Percentiles rank a stretch among this genome's conserved stretches.
phyloP scores from a whole-genome alignment of 176 grass and related monocot species.

The Hsuehochloa calcarea region DNA sequence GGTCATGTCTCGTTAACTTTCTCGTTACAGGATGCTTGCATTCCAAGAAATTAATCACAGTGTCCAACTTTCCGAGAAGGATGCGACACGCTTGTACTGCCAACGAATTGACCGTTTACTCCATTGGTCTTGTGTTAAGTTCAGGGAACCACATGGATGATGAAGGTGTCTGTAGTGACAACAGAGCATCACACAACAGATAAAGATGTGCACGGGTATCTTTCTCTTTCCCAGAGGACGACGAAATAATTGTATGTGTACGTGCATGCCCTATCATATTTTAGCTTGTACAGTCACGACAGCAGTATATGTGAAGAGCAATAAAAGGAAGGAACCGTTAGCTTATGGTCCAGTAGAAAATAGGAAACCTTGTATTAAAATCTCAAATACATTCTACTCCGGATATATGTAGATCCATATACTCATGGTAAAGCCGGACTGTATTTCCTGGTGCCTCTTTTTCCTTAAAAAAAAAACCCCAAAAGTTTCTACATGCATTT shows the following conservation, averaged over 20 bases:
- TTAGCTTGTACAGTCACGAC: no score
- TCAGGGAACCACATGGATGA: constrained; percentile 38
- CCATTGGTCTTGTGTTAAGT: background rate
- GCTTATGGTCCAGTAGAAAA: no score
- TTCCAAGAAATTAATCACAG: constrained; percentile 28
- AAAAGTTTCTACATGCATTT: background rate
- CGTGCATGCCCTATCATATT: background rate
- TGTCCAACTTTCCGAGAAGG: constrained; percentile 27
- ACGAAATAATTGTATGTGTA: constrained; percentile 2
- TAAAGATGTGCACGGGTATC: constrained; percentile 20
- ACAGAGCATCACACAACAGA: constrained; percentile 9
- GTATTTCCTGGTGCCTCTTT: no score
- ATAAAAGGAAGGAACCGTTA: background rate
- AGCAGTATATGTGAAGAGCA: background rate
- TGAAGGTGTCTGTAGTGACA: constrained; percentile 28
- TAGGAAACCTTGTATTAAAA: no score
- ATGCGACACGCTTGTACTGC: constrained; percentile 30
- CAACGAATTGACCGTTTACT: background rate
- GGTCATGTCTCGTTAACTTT: constrained; percentile 25
- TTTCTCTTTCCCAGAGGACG: background rate
- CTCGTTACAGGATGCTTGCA: constrained; percentile 21
- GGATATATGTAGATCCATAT: no score
- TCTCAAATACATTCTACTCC: no score
- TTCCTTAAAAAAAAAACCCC: no score
- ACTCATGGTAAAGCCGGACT: no score